Conservation (phyloP, 2,329 filamentous ascomycete genomes). For the Colletotrichum cordylinicola region DNA sequence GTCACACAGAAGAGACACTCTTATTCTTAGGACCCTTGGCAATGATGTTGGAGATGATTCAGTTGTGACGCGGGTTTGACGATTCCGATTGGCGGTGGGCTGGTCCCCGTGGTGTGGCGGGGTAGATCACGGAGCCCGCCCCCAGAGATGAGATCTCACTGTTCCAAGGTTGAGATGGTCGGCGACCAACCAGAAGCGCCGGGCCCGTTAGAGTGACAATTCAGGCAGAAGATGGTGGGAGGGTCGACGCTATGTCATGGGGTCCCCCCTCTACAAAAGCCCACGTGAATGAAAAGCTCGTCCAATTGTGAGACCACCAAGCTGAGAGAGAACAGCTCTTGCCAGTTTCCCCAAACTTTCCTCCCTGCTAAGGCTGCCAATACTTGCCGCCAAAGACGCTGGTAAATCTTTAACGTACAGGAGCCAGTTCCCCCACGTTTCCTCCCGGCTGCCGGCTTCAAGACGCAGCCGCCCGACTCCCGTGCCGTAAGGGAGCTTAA, state of each 20-base stretch:
- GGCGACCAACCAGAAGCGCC: slow-evolving; percentile 6
- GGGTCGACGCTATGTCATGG: not conserved
- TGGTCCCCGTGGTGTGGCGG: not conserved
- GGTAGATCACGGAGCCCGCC: not conserved
- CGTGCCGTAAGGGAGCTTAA: not conserved
- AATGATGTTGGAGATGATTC: not conserved
- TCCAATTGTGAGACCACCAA: not conserved
- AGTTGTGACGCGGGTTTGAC: not conserved
- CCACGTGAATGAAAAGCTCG: not conserved
- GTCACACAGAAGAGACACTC: not conserved
- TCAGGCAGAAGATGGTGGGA: not conserved
- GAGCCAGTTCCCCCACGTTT: not conserved
- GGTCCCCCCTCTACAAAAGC: not conserved
- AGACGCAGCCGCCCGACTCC: not conserved
- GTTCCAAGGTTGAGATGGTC: not conserved
- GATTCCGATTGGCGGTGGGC: not conserved
- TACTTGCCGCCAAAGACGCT: not conserved
- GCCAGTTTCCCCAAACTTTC: not conserved
- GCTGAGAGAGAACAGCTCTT: not conserved
- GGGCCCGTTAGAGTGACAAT: not conserved
- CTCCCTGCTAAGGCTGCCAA: not conserved
- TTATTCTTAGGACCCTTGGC: not conserved
- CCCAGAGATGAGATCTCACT: not conserved
- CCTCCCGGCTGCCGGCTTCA: not conserved
- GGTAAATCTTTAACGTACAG: not conserved